Evolutionary conservation across 2,329 filamentous ascomycete species (phyloP).

Genomic region (Cytospora piceicola): DNA sequence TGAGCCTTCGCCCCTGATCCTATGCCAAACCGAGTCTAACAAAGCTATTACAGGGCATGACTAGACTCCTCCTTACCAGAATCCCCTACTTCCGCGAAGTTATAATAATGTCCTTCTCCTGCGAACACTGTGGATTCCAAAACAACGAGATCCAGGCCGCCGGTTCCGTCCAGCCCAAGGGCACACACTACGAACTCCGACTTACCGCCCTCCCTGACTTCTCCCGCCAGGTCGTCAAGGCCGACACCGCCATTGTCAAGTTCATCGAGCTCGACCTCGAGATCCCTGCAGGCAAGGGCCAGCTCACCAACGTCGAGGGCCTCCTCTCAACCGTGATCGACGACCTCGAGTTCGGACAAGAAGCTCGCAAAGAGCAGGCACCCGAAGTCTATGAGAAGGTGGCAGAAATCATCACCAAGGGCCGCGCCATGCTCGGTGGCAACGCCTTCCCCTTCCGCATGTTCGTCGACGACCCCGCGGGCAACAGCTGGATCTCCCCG

Average conservation of each 20-base stretch:
- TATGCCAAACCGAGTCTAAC: background rate
- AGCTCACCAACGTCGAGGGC: conserved; percentile 92
- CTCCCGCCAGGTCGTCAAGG: conserved; percentile 87
- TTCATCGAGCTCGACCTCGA: conserved; percentile 93
- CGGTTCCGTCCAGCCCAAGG: conserved; percentile 87
- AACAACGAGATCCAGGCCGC: conserved; percentile 96
- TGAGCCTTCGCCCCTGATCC: background rate
- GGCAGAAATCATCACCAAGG: conserved; percentile 72
- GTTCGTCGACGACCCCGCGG: conserved; percentile 85
- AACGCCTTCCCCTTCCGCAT: conserved; percentile 85
- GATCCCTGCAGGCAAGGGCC: conserved; percentile 86
- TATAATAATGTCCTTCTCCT: conserved; percentile 95
- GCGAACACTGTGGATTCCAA: conserved; percentile 83
- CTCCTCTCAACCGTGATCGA: conserved; percentile 77
- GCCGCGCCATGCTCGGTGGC: conserved; percentile 77
- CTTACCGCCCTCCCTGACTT: conserved; percentile 76
- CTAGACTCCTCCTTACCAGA: conserved; percentile 82
- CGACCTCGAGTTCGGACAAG: conserved; percentile 81
- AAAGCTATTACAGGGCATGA: conserved; percentile 66
- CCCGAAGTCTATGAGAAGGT: conserved; percentile 82
- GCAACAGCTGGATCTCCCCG: conserved; percentile 96
- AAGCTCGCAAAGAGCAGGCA: conserved; percentile 74
- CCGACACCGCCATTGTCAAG: conserved; percentile 82
- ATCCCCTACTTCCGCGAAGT: conserved; percentile 98
- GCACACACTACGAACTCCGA: conserved; percentile 80